A percentile compares a stretch with the other conserved stretches of the same genome.
Conservation (phyloP, 2,329 filamentous ascomycete genomes). For the Cladosporium sp. region DNA sequence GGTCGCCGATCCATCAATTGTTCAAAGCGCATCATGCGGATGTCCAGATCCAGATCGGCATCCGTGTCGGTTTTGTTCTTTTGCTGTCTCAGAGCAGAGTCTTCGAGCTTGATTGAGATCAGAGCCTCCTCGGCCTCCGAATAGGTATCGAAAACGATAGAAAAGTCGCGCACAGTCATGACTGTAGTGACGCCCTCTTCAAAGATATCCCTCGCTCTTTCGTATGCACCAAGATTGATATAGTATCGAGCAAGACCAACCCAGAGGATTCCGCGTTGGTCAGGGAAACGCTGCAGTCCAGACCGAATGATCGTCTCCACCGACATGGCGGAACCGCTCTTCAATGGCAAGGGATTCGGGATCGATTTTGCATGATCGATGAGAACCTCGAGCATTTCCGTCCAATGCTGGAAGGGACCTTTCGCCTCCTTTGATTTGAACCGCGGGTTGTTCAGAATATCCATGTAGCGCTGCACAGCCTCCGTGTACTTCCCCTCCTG, state of each 20-base stretch:
- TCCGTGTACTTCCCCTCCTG: conserved; percentile 83
- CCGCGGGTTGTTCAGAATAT: conserved; percentile 81
- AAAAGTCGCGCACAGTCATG: conserved; percentile 98
- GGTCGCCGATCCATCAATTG: conserved; percentile 95
- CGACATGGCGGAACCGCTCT: conserved; percentile 75
- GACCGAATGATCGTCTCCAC: conserved; percentile 90
- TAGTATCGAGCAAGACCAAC: conserved; percentile 92
- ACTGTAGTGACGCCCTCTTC: conserved; percentile 96
- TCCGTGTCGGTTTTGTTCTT: conserved; percentile 73
- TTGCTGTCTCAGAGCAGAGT: conserved; percentile 72
- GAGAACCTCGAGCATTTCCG: conserved; percentile 90
- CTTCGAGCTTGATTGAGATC: conserved; percentile 85
- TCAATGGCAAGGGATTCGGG: conserved; percentile 69
- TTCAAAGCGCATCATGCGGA: conserved; percentile 96
- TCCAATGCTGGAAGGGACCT: conserved; percentile 95
- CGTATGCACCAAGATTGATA: conserved; percentile 89
- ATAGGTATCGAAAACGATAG: conserved; percentile 92
- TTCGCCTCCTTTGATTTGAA: conserved; percentile 93
- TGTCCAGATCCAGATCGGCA: conserved; percentile 89
- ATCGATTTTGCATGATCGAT: conserved; percentile 68
- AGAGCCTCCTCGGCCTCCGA: conserved; percentile 96
- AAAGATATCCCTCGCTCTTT: conserved; percentile 85
- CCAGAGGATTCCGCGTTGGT: conserved; percentile 94
- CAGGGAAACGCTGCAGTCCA: conserved; percentile 82
- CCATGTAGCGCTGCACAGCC: conserved; percentile 85